Evolutionary conservation across 768 basidiomycete species (phyloP).

Genomic region (Agaricus blazei): DNA sequence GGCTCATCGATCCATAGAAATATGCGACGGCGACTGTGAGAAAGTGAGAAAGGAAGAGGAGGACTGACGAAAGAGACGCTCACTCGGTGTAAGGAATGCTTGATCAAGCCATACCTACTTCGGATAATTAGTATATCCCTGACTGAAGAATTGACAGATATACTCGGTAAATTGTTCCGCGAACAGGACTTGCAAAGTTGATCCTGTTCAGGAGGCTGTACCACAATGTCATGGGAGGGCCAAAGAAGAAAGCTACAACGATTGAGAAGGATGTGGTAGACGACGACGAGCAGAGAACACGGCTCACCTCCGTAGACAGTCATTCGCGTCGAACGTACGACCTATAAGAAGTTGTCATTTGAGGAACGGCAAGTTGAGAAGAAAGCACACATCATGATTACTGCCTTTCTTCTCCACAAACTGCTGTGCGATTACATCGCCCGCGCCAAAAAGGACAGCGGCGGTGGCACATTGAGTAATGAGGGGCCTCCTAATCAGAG

Average conservation of each 20-base stretch:
- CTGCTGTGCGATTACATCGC: slow-evolving; percentile 86
- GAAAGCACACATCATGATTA: slow-evolving; percentile 65
- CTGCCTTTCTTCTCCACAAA: slow-evolving; percentile 65
- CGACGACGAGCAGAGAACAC: neutral
- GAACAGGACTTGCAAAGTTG: slow-evolving; percentile 57
- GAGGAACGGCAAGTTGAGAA: neutral
- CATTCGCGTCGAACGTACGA: slow-evolving; percentile 56
- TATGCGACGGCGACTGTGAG: slow-evolving; percentile 38
- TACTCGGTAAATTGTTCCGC: slow-evolving; percentile 59
- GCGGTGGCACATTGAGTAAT: slow-evolving; percentile 61
- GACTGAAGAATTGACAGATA: slow-evolving; percentile 15
- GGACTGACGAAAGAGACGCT: slow-evolving; percentile 8
- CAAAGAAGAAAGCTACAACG: slow-evolving; percentile 60
- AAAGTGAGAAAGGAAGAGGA: neutral
- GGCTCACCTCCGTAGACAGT: slow-evolving; percentile 67
- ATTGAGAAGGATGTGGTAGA: neutral
- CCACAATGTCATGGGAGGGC: slow-evolving; percentile 81
- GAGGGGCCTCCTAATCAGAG: slow-evolving; percentile 59
- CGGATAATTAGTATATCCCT: neutral
- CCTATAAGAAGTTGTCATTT: slow-evolving; percentile 25
- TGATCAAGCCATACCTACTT: slow-evolving; percentile 79
- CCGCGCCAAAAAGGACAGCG: slow-evolving; percentile 63
- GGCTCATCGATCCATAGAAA: slow-evolving; percentile 70
- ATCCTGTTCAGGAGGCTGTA: slow-evolving; percentile 68
- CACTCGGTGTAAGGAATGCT: slow-evolving; percentile 67